A percentile compares a stretch with the other conserved stretches of the same genome.
phyloP scores from a whole-genome alignment of 2,329 filamentous ascomycete species.

The Aspergillus sp. region DNA sequence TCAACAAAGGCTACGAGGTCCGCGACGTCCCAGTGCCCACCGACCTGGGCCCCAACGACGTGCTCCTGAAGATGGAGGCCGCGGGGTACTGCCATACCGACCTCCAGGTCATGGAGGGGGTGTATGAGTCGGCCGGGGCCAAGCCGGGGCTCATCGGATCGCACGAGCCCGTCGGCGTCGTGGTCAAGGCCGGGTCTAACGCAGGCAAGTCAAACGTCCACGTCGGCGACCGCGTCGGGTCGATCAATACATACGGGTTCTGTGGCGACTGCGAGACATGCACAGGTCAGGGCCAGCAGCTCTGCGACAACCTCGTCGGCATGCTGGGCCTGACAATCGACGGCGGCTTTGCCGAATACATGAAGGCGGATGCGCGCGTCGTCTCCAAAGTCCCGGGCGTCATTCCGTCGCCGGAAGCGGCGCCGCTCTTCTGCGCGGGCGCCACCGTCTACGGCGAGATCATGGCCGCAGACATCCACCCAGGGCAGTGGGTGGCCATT shows the following conservation, averaged over 20 bases:
- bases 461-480: constrained; percentile 9
- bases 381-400: constrained; percentile 14
- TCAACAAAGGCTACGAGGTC: constrained; percentile 12
- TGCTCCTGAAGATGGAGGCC: constrained; percentile 8
- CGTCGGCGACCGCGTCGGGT: constrained; percentile 21
- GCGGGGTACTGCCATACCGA: constrained; percentile 11
- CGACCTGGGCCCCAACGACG: constrained; percentile 8
- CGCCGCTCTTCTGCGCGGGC: constrained; percentile 28
- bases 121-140: constrained; percentile 16
- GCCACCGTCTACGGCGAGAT: constrained; percentile 14
- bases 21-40: constrained; percentile 9
- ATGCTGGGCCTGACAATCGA: constrained; percentile 12
- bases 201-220: constrained; percentile 16
- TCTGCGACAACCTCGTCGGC: constrained; percentile 18
- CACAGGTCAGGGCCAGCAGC: constrained; percentile 10
- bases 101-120: constrained; percentile 11
- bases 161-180: constrained; percentile 24
- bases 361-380: constrained; percentile 22
- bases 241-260: constrained; percentile 19
- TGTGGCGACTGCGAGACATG: constrained; percentile 10
- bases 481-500: constrained; percentile 19
- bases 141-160: constrained; percentile 19
- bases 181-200: constrained; percentile 17
- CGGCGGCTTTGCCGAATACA: constrained; percentile 21
- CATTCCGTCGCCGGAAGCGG: constrained; percentile 19